Evolutionary conservation across 805 yeast species (phyloP), one percentile per base, ranked within the genome.

Genomic region (Saturnispora sekii): DNA sequence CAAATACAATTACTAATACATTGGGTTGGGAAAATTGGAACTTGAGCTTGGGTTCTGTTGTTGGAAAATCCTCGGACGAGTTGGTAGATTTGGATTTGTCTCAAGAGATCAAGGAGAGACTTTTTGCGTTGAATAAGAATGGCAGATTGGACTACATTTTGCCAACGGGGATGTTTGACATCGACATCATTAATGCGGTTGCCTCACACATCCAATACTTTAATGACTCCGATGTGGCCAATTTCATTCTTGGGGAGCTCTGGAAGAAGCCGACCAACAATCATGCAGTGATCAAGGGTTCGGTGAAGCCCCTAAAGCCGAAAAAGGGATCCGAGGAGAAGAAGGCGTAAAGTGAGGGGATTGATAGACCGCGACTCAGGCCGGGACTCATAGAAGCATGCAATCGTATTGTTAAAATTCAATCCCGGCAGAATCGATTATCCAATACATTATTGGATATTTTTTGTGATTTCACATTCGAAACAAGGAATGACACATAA

Each of bases 191-290:
- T 10, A 75, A 87, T 3, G 93, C 95, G 0, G 68, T 90, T 8
- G 84, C 84, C 41, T 93, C 97, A 0, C 98, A 90, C 61, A 78
- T 85, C 11, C 78, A 86, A 39, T 90, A 90, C 60, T 81, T 90
- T 59, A 95, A 87, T 57, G 95, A 87, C 53, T 72, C 77, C 41
- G 88, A 88, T 55, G 79, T 90, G 32, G 88, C 94, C 0, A 82
- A 81, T 1, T 89, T 90, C 53, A 61, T 90, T 5, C 62, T 89
- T 58, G 69, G 68, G 39, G 88, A 87, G 57, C 58, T 83, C 8
- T 58, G 59, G 61, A 45, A 48, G 32, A 38, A 40, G 14, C 36
- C 42, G 15, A 9, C 12, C 9, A 28, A 10, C 26, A 41, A 39
- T 5, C 33, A 32, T 10, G 16, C 12, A 10, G 12, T 14, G 17